These are phyloP conservation scores for Curvularia sp. DNA, from an alignment of 2,329 filamentous ascomycete genomes.

Conservation along the genomic window DNA sequence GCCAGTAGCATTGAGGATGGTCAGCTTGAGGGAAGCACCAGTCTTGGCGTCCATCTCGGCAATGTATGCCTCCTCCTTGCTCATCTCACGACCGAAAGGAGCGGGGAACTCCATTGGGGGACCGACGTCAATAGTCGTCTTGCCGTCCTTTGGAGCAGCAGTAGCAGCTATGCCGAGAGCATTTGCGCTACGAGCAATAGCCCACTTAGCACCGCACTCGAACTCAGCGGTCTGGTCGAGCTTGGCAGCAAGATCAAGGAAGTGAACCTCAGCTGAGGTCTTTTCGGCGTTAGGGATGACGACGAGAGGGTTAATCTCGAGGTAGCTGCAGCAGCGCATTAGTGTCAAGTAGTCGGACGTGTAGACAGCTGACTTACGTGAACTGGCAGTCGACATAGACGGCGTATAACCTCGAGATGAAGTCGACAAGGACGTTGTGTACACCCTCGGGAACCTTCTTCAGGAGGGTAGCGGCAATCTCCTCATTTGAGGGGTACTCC, in stretches of 20 bases:
- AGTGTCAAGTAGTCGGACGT: slow-evolving; percentile 18
- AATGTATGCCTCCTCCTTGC: slow-evolving; percentile 99
- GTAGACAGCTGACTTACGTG: slow-evolving; percentile 60
- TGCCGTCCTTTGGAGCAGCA: slow-evolving; percentile 65
- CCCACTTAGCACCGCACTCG: slow-evolving; percentile 99
- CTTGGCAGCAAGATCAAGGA: slow-evolving; percentile 98
- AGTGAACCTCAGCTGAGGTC: slow-evolving; percentile 94
- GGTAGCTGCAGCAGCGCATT: slow-evolving; percentile 64
- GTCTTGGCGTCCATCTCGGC: slow-evolving; percentile 99
- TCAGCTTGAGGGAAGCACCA: slow-evolving; percentile 97
- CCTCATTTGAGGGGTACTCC: slow-evolving; percentile 93
- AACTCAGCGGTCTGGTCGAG: slow-evolving; percentile 99
- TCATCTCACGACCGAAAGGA: slow-evolving; percentile 96
- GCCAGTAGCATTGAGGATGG: slow-evolving; percentile 87
- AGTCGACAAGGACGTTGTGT: slow-evolving; percentile 98
- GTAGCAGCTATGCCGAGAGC: slow-evolving; percentile 78
- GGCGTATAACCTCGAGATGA: slow-evolving; percentile 96
- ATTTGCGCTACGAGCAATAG: slow-evolving; percentile 87
- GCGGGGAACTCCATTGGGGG: slow-evolving; percentile 99
- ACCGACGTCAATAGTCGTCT: slow-evolving; percentile 93
- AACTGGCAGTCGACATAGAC: slow-evolving; percentile 99
- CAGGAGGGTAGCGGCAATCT: slow-evolving; percentile 83
- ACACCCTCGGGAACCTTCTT: slow-evolving; percentile 94
- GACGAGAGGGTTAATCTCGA: slow-evolving; percentile 99
- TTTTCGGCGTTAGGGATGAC: slow-evolving; percentile 93